Evolutionary conservation across 805 yeast species (phyloP), one percentile per base, ranked within the genome.

Genomic region (Torulaspora delbrueckii): DNA sequence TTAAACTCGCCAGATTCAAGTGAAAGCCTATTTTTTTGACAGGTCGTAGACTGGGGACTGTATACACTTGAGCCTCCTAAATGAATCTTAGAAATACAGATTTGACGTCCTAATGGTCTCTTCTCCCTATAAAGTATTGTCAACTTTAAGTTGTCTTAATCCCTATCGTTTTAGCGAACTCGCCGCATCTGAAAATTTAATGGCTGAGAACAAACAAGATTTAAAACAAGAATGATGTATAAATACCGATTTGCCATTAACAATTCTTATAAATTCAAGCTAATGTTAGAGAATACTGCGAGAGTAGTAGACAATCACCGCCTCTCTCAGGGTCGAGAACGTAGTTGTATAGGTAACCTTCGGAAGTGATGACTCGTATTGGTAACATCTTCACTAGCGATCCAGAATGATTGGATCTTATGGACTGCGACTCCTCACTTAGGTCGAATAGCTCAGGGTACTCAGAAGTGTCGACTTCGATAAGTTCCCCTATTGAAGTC

Each of bases 301-400:
- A 79, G 45, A 86, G 69, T 50, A 88, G 69, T 32, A 84, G 78
- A 66, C 98, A 91, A 60, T 90, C 96, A 2, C 99, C 99, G 1
- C 98, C 98, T 43, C 90, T 68, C 50, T 83, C 95, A 0, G 93
- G 82, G 51, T 88, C 93, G 26, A 91, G 68, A 2, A 83, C 83
- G 63, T 87, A 91, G 41, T 84, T 86, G 57, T 83, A 84, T 54
- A 86, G 84, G 53, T 76, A 78, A 0, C 98, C 98, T 46, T 81
- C 86, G 0, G 84, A 76, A 0, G 96, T 86, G 3, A 87, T 86
- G 5, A 89, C 91, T 47, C 80, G 75, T 10, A 80, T 51, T 2
- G 67, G 63, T 8, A 64, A 66, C 45, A 74, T 73, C 47, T 71
- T 69, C 34, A 69, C 45, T 3, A 45, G 25, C 22, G 48, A 40